phyloP scores from a whole-genome alignment of 1,284 basidiomycete species.

The Cryptococcus deneoformans region DNA sequence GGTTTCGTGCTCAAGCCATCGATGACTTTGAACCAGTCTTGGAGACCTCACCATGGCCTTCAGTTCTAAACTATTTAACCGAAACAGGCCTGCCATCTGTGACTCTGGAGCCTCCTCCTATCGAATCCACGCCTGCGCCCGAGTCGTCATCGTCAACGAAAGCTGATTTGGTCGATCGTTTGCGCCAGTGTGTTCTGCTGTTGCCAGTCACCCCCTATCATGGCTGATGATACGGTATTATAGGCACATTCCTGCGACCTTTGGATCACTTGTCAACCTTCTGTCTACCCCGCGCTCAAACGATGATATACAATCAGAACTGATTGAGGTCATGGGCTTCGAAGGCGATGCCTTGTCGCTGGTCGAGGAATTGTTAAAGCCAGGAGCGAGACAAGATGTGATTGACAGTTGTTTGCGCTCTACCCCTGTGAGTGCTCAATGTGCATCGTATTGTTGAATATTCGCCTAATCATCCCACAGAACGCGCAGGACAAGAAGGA shows the following conservation, averaged over 20 bases:
- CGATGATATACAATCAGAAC: constrained; percentile 72
- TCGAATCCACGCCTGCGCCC: neutral
- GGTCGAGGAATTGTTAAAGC: constrained; percentile 39
- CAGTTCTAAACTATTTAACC: constrained; percentile 15
- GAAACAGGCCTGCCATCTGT: neutral
- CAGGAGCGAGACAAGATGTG: constrained; percentile 29
- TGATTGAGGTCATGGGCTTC: constrained; percentile 82
- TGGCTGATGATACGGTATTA: neutral
- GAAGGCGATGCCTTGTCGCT: constrained; percentile 58
- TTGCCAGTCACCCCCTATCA: neutral
- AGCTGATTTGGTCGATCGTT: constrained; percentile 4
- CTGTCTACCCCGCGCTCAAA: constrained; percentile 46
- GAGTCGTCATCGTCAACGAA: neutral
- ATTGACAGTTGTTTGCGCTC: constrained; percentile 5
- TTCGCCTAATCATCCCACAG: neutral
- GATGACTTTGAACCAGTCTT: constrained; percentile 11
- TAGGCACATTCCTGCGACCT: constrained; percentile 31
- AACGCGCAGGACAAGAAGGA: neutral
- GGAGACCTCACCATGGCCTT: constrained; percentile 15
- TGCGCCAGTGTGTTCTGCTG: constrained; percentile 4
- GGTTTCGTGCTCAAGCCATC: neutral
- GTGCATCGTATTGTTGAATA: neutral
- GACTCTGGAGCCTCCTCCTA: neutral
- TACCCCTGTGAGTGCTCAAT: neutral
- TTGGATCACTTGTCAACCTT: constrained; percentile 33